A percentile compares a stretch with the other conserved stretches of the same genome.
These are phyloP conservation scores for Phytophthora gonapodyides DNA, from an alignment of 352 stramenopile species.

Conservation along the genomic window DNA sequence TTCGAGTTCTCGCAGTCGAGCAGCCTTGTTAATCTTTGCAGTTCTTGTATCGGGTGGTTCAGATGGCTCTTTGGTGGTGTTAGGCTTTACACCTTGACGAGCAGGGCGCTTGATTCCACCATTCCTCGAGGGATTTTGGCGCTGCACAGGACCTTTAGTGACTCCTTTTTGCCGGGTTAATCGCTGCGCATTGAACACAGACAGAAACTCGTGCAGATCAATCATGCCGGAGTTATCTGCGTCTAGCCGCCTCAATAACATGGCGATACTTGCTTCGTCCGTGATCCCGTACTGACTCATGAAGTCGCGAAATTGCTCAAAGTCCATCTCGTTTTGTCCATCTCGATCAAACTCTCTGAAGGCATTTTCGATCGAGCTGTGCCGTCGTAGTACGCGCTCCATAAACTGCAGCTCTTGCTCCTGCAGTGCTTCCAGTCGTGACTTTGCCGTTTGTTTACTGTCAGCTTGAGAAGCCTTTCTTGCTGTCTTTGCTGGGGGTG, in stretches of 20 bases:
- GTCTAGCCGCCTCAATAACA: conserved; percentile 55
- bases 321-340: conserved; percentile 46
- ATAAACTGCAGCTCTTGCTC: conserved; percentile 66
- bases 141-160: conserved; percentile 11
- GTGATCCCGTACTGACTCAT: conserved; percentile 56
- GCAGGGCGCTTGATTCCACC: neutral
- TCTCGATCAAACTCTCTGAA: conserved; percentile 52
- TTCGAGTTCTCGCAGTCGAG: conserved; percentile 39
- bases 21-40: conserved; percentile 21
- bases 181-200: conserved; percentile 51
- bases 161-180: conserved; percentile 30
- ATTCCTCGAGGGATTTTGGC: neutral
- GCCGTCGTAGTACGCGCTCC: conserved; percentile 40
- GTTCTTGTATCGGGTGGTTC: conserved; percentile 1
- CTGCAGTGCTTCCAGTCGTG: conserved; percentile 30
- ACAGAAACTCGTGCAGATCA: conserved; percentile 59
- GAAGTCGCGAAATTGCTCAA: conserved; percentile 62
- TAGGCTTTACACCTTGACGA: neutral
- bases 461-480: conserved; percentile 21
- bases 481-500: neutral
- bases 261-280: conserved; percentile 51
- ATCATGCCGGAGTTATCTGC: conserved; percentile 53
- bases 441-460: conserved; percentile 25
- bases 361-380: conserved; percentile 50
- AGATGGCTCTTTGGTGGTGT: neutral